Evolutionary conservation across 495 filamentous ascomycete genomes (phyloP).

Genomic region (Hyphodiscus hymeniophilus): DNA sequence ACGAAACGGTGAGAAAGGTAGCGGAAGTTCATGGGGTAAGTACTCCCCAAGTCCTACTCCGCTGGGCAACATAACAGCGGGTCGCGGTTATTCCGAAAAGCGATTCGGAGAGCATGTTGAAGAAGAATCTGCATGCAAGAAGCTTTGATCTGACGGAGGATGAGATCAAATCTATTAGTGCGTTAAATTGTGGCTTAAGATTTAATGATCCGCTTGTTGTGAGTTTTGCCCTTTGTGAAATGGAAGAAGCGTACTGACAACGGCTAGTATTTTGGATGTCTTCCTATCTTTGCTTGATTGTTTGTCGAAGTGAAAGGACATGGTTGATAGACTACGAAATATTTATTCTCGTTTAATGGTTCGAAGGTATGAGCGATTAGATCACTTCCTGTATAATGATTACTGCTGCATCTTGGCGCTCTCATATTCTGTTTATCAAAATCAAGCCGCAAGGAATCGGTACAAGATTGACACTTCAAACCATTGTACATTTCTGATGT

Average conservation of each 20-base stretch:
- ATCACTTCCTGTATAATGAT: too few relatives aligned
- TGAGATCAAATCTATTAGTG: slow-evolving; percentile 60
- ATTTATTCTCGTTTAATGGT: too few relatives aligned
- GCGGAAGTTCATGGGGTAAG: slow-evolving; percentile 63
- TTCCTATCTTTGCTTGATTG: slow-evolving; percentile 2
- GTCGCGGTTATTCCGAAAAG: slow-evolving; percentile 79
- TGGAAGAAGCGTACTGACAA: neutral
- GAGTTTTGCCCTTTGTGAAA: neutral
- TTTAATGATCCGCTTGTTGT: slow-evolving; percentile 62
- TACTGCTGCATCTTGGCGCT: too few relatives aligned
- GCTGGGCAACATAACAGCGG: slow-evolving; percentile 83
- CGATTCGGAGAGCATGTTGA: slow-evolving; percentile 37
- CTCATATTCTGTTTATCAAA: too few relatives aligned
- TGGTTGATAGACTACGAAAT: too few relatives aligned
- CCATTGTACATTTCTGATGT: too few relatives aligned
- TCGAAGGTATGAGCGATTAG: too few relatives aligned
- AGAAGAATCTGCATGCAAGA: slow-evolving; percentile 53
- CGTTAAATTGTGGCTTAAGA: slow-evolving; percentile 59
- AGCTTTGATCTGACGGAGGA: slow-evolving; percentile 55
- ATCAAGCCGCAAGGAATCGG: too few relatives aligned
- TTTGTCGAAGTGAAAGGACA: too few relatives aligned
- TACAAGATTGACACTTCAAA: too few relatives aligned
- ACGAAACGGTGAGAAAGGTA: slow-evolving; percentile 50
- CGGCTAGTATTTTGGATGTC: slow-evolving; percentile 6
- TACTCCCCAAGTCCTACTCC: slow-evolving; percentile 78